These are phyloP conservation scores for Pleurotus sapidus DNA, from an alignment of 768 basidiomycete species.

Conservation along the genomic window DNA sequence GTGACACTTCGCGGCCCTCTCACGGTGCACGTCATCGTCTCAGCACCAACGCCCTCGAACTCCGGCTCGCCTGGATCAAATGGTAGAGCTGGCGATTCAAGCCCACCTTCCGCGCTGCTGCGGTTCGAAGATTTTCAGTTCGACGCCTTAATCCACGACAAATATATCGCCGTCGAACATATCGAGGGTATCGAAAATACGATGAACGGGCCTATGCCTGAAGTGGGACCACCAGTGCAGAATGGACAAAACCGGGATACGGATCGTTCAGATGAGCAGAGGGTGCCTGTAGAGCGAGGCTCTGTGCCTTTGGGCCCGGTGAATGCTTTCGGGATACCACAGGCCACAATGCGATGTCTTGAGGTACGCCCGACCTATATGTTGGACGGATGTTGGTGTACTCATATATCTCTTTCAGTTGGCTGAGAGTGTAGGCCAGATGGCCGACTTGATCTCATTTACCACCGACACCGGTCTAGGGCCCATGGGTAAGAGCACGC, in stretches of 20 bases:
- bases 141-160: slow-evolving; percentile 71
- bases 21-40: slow-evolving; percentile 56
- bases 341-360: slow-evolving; percentile 86
- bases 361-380: slow-evolving; percentile 46
- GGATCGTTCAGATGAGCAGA: slow-evolving; percentile 65
- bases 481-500: slow-evolving; percentile 56
- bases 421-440: slow-evolving; percentile 78
- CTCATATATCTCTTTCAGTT: slow-evolving; percentile 38
- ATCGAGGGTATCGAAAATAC: slow-evolving; percentile 47
- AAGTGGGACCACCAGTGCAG: slow-evolving; percentile 17
- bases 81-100: neutral
- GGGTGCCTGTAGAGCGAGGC: slow-evolving; percentile 55
- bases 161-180: slow-evolving; percentile 65
- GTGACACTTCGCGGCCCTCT: slow-evolving; percentile 76
- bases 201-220: slow-evolving; percentile 37
- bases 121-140: slow-evolving; percentile 77
- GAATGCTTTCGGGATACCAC: slow-evolving; percentile 85
- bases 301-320: slow-evolving; percentile 81
- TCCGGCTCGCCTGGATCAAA: neutral
- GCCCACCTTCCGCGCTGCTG: slow-evolving; percentile 29
- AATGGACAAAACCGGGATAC: slow-evolving; percentile 44
- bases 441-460: slow-evolving; percentile 74
- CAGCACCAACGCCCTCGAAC: slow-evolving; percentile 23
- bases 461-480: slow-evolving; percentile 53
- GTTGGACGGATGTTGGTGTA: neutral